Evolutionary conservation across 495 filamentous ascomycete genomes (phyloP), one percentile per base, ranked within the genome.

Genomic region (Evernia prunastri): DNA sequence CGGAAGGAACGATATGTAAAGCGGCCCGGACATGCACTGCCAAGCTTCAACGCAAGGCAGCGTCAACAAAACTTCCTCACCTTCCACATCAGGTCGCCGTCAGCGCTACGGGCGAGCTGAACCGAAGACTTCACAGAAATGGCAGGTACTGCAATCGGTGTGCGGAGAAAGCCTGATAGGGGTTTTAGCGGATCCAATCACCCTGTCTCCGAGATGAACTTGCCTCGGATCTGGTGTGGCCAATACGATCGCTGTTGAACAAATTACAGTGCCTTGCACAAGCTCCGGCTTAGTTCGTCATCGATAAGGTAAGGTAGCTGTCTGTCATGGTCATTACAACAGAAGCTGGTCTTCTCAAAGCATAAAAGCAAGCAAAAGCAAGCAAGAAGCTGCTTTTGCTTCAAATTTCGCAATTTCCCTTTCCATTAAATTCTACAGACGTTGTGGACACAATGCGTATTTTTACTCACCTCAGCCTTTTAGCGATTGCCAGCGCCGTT

Each of bases 391-490:
- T 31, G 6, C 12, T 53, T 42, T 4, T 25, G 10, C 13, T 2
- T 43, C 15, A 20, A 25, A 2, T 43, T 13, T 65, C 23, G 8
- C 3, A n/a, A 12, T 36, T 5, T n/a, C 23, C 5, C 3, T 17
- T 35, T 11, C 20, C 13, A 15, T 33, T 11, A 43, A 25, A 33
- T 27, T 17, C 33, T 27, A n/a, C n/a, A n/a, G n/a, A n/a, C n/a
- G n/a, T n/a, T n/a, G n/a, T n/a, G n/a, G n/a, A n/a, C 37, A 57
- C 35, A 36, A 67, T 69, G 67, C 61, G 37, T 31, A 36, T 23
- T 25, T 59, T 51, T 29, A 63, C 13, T 4, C 65, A 40, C 25
- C 35, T 69, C 13, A 53, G 40, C 31, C 10, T 68, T 3, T 39
- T 69, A 23, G 56, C 53, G 1, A 29, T 31, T 25, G 45, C 35